Evolutionary conservation across 495 filamentous ascomycete species (phyloP), one percentile per base, ranked within the genome.

Genomic region (Diplogelasinospora grovesii): DNA sequence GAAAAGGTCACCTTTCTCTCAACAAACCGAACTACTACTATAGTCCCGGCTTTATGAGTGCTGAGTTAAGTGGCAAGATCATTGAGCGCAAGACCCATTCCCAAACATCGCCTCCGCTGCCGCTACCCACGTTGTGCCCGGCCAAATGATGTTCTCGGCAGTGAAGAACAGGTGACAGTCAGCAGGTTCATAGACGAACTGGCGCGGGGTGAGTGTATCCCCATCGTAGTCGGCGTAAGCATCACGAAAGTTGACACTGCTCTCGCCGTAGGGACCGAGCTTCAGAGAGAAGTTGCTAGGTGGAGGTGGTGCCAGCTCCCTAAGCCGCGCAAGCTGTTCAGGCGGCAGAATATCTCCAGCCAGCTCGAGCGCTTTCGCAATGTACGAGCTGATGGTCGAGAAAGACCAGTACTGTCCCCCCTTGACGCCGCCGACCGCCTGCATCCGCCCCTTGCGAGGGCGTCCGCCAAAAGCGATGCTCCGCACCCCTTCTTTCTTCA

Each of bases 201-300:
- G 36, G 22, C 16, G 16, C 14, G 36, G n/a, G n/a, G n/a, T n/a
- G n/a, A n/a, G 36, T 8, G 19, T 23, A 8, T 33, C 26, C 26
- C 26, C 26, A 16, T 18, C 22, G 3, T 9, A 5, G n/a, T n/a
- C n/a, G 5, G 19, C 13, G 9, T 39, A 39, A 9, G 15, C 14
- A 39, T 30, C 23, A 22, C 36, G 14, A 39, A 30, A 39, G 13
- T 39, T 39, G 14, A 39, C 36, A 2, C 36, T 24, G 2, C n/a
- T 16, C 30, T 19, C 30, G 16, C 10, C 30, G 3, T 16, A 8
- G 3, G 16, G 30, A 4, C 15, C 10, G n/a, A 33, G 16, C 30
- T 16, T 3, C 30, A 33, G 8, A 8, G 30, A 8, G 8, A 33
- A 2, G 2, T 14, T 8, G 2, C 19, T 16, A 1, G 16, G 22